Evolutionary conservation across 805 yeast genomes (phyloP).

Genomic region (Saccharomycopsis malanga): DNA sequence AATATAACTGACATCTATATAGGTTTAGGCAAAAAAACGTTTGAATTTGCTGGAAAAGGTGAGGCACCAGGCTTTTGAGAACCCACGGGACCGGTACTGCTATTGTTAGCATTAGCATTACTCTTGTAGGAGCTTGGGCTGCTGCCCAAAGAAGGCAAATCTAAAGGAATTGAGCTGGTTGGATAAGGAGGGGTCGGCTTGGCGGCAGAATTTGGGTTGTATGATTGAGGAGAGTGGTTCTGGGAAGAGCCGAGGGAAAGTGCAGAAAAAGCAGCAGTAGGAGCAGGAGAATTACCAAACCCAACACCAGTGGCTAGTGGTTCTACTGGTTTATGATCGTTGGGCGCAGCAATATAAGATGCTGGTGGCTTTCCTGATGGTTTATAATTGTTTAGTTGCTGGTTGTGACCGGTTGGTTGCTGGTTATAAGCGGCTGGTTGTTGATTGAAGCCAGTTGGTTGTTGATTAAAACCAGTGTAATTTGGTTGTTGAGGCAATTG

Average conservation of each 20-base stretch:
- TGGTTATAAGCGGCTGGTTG: constrained; percentile 14
- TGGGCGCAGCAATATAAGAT: neutral
- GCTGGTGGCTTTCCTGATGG: constrained; percentile 17
- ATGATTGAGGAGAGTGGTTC: too few relatives aligned
- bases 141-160: neutral
- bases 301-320: constrained; percentile 16
- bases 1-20: too few relatives aligned
- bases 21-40: constrained; percentile 10
- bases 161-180: neutral
- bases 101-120: neutral
- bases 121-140: too few relatives aligned
- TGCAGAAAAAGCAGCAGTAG: too few relatives aligned
- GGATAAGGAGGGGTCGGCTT: constrained; percentile 4
- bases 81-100: neutral
- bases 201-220: too few relatives aligned
- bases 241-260: too few relatives aligned
- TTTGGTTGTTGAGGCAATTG: neutral
- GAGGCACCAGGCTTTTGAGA: constrained; percentile 5
- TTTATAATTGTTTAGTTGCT: too few relatives aligned
- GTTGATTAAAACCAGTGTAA: too few relatives aligned
- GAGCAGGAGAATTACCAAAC: constrained; percentile 17
- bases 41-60: constrained; percentile 15
- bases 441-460: constrained; percentile 11
- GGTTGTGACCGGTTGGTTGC: constrained; percentile 14
- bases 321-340: constrained; percentile 5